phyloP scores from a whole-genome alignment of 2,329 filamentous ascomycete genomes.

The Fusarium newnesense region DNA sequence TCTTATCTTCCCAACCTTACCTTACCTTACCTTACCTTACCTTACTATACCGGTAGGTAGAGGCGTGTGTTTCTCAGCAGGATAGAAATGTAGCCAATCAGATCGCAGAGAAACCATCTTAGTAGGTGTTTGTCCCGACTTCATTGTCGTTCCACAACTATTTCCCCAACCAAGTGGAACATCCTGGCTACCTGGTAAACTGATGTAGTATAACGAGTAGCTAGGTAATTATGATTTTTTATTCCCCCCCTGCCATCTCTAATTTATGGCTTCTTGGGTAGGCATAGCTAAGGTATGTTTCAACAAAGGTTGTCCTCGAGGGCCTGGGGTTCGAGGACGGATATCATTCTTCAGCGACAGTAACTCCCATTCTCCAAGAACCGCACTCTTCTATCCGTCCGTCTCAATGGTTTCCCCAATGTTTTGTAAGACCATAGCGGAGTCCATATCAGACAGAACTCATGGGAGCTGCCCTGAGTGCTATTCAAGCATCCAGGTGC shows the following conservation, averaged over 20 bases:
- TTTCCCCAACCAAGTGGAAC: background rate
- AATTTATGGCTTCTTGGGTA: background rate
- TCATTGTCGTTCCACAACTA: background rate
- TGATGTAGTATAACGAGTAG: background rate
- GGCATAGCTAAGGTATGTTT: background rate
- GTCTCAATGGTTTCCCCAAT: background rate
- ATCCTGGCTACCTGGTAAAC: background rate
- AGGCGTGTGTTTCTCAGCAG: background rate
- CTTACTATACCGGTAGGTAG: background rate
- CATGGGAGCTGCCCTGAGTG: background rate
- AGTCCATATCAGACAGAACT: background rate
- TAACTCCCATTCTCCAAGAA: background rate
- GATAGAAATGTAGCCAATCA: constrained; percentile 2
- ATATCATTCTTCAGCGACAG: background rate
- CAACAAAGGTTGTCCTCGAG: constrained; percentile 18
- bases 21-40: background rate
- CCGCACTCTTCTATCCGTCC: background rate
- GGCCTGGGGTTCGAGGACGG: background rate
- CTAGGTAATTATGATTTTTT: background rate
- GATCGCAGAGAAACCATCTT: background rate
- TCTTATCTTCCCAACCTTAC: background rate
- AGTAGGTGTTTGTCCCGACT: background rate
- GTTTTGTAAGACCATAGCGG: background rate
- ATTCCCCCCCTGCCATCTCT: background rate
- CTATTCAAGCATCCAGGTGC: background rate